A percentile compares a stretch with the other conserved stretches of the same genome.
These are phyloP conservation scores for Candida lessepsii DNA, from an alignment of 805 yeast species.

Conservation along the genomic window DNA sequence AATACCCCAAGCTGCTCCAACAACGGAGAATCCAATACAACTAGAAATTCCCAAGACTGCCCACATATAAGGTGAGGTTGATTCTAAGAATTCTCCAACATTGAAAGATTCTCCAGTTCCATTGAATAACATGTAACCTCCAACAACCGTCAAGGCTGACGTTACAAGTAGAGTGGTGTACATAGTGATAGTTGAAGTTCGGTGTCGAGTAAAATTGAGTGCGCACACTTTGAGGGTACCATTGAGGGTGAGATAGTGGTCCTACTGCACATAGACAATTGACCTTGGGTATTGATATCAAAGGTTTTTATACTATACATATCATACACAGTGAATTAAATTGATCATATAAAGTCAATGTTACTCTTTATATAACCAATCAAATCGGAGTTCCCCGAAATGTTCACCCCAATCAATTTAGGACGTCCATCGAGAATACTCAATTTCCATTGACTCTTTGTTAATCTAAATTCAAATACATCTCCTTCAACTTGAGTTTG, in stretches of 20 bases:
- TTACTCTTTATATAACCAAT: constrained; percentile 8
- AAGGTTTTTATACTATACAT: no score
- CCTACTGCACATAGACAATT: no score
- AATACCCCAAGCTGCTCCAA: constrained; percentile 99
- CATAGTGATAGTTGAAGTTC: not conserved
- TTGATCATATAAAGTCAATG: constrained; percentile 3
- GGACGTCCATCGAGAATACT: constrained; percentile 17
- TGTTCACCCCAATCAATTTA: constrained; percentile 24
- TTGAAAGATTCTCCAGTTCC: constrained; percentile 92
- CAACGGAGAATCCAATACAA: constrained; percentile 91
- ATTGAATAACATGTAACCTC: constrained; percentile 74
- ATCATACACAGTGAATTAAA: no score
- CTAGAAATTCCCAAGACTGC: constrained; percentile 84
- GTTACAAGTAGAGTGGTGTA: constrained; percentile 23
- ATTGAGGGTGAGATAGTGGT: not conserved
- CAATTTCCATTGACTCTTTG: constrained; percentile 42
- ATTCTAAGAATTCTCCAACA: constrained; percentile 80
- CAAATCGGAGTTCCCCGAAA: constrained; percentile 28
- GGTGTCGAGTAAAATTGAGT: no score
- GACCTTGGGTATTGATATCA: no score
- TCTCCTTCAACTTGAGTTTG: constrained; percentile 25
- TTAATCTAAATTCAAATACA: constrained; percentile 42
- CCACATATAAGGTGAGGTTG: constrained; percentile 96
- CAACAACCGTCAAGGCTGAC: constrained; percentile 37
- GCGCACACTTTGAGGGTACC: no score